phyloP scores from a whole-genome alignment of 768 basidiomycete genomes.

The Lactarius vividus region DNA sequence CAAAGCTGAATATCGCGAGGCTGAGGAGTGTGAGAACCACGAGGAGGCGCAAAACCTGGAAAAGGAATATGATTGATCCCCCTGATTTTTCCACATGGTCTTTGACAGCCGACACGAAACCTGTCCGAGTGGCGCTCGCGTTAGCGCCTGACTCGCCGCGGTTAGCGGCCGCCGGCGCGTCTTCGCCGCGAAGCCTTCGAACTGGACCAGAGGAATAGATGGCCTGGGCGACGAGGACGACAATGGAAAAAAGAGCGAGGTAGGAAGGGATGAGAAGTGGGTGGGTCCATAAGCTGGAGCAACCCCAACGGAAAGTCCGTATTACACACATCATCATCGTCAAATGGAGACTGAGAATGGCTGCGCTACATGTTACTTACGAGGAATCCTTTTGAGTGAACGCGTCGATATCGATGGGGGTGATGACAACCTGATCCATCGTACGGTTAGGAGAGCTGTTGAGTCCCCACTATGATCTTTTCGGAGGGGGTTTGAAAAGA shows the following conservation, averaged over 20 bases:
- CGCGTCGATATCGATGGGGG: background rate
- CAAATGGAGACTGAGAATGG: background rate
- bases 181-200: background rate
- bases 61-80: conserved; percentile 45
- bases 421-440: conserved; percentile 11
- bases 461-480: background rate
- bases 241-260: conserved; percentile 10
- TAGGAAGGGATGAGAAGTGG: conserved; percentile 22
- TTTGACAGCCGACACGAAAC: conserved; percentile 21
- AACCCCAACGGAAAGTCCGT: background rate
- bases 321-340: background rate
- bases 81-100: too few species aligned
- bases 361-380: conserved; percentile 2
- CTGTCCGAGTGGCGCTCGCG: background rate
- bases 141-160: background rate
- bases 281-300: conserved; percentile 17
- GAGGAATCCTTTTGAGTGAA: background rate
- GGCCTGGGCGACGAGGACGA: conserved; percentile 11
- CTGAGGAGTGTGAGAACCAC: conserved; percentile 48
- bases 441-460: background rate
- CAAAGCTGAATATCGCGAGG: conserved; percentile 46
- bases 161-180: background rate
- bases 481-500: background rate
- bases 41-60: conserved; percentile 46
- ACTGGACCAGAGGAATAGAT: background rate